These are phyloP conservation scores for Viridothelium virens DNA, from an alignment of 495 filamentous ascomycete genomes.

Conservation along the genomic window DNA sequence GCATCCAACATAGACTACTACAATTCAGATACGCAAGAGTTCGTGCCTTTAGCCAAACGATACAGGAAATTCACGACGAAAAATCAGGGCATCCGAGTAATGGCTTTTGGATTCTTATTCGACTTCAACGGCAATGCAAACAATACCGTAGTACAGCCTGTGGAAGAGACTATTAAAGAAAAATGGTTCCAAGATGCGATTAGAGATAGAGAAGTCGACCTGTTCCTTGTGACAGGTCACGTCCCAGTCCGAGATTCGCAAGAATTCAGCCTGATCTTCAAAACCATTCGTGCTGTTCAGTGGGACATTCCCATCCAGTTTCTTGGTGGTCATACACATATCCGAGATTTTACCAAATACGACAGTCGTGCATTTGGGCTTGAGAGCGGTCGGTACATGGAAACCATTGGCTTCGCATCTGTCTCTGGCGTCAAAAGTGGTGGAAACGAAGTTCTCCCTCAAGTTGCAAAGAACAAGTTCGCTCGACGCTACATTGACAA, in stretches of 20 bases:
- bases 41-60: conserved; percentile 69
- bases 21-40: conserved; percentile 56
- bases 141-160: conserved; percentile 75
- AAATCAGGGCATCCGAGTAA: conserved; percentile 71
- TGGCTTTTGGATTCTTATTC: conserved; percentile 90
- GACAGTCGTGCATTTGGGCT: conserved; percentile 74
- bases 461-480: conserved; percentile 47
- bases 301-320: conserved; percentile 84
- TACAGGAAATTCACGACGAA: conserved; percentile 85
- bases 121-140: conserved; percentile 83
- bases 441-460: conserved; percentile 33
- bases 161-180: conserved; percentile 70
- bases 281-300: conserved; percentile 66
- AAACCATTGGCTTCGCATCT: conserved; percentile 95
- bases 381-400: conserved; percentile 91
- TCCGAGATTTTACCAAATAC: conserved; percentile 75
- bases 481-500: conserved; percentile 87
- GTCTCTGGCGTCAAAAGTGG: conserved; percentile 57
- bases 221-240: conserved; percentile 84
- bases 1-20: conserved; percentile 91
- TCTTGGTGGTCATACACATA: conserved; percentile 86
- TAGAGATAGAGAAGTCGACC: conserved; percentile 65
- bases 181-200: conserved; percentile 87
- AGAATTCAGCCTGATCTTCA: conserved; percentile 71
- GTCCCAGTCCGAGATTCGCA: conserved; percentile 63